These are phyloP conservation scores for Pueraria montana DNA, from an alignment of 306 rosid genomes.

Conservation along the genomic window DNA sequence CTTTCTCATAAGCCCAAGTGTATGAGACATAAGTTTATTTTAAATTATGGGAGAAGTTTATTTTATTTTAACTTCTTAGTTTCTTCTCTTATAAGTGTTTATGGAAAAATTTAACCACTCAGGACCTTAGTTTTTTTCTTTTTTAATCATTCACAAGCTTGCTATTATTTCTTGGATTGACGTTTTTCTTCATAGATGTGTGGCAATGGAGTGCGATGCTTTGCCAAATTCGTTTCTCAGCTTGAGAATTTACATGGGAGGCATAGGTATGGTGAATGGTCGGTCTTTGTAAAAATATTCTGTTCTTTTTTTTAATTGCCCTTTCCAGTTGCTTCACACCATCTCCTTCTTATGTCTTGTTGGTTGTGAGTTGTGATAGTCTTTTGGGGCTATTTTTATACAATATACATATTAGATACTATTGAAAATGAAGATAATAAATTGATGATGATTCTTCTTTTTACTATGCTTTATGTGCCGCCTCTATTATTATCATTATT, in stretches of 20 bases:
- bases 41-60: not conserved
- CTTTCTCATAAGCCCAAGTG: too few relatives aligned
- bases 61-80: not conserved
- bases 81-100: not conserved
- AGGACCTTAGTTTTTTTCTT: not conserved
- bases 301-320: not conserved
- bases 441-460: not conserved
- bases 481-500: not conserved
- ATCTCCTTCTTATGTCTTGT: conserved; percentile 1
- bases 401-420: not conserved
- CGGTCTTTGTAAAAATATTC: not conserved
- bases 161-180: not conserved
- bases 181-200: conserved; percentile 71
- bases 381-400: not conserved
- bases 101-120: not conserved
- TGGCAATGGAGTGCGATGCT: conserved; percentile 92
- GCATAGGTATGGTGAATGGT: conserved; percentile 74
- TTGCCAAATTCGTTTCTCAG: conserved; percentile 80
- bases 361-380: not conserved
- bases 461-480: conserved; percentile 4
- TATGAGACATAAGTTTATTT: not conserved
- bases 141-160: not conserved
- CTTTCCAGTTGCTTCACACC: not conserved
- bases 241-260: conserved; percentile 84
- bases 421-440: conserved; percentile 23